Base-by-base conservation (phyloP, 345 rosid species). In the Fremontodendron californicum region DNA sequence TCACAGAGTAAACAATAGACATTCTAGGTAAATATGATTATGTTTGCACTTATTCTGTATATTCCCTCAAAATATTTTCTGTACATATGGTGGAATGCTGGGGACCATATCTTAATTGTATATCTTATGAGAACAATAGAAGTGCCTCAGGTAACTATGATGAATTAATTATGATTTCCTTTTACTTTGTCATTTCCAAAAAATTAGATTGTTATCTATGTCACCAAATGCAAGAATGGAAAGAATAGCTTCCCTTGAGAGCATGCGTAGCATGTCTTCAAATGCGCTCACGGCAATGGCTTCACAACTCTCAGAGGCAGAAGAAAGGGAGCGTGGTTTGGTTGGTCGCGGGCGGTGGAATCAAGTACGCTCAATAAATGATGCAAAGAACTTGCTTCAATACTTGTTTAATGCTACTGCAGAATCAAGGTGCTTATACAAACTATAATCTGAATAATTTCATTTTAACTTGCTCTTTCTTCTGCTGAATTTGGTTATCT, bases 281-380 rank as follows among this genome's bases (percentile, higher is more conserved):
- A 84, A 84, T 82, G 86, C 89, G 29, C 93, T 92, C 71, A 86
- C 76, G 43, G 84, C 85, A 60, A 92, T 92, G 97, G 89, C 90
- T 81, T 90, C 97, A 75, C 95, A 92, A 82, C 91, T 92, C 83
- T 90, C 89, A 42, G 97, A 89, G 84, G 93, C 91, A 86, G 92
- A 90, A 83, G 95, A 90, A 78, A 87, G 87, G 76, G 97, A 90
- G 72, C 92, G 87, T 63, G 85, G 82, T n/a, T 78, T 87, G 57
- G 78, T 85, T 70, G 88, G 85, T 62, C 92, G 91, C 78, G 88
- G 91, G 42, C 90, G 93, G 61, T 92, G 93, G 97, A 90, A 88
- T 57, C 88, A 84, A 70, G 64, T 90, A 67, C 92, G 88, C 57
- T 87, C 90, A 27, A 85, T 92, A 88, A 90, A 82, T 81, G 92